Percentiles rank a stretch among this genome's conserved stretches.
Evolutionary conservation across 768 basidiomycete genomes (phyloP).

Genomic region (Trametes meyenii): DNA sequence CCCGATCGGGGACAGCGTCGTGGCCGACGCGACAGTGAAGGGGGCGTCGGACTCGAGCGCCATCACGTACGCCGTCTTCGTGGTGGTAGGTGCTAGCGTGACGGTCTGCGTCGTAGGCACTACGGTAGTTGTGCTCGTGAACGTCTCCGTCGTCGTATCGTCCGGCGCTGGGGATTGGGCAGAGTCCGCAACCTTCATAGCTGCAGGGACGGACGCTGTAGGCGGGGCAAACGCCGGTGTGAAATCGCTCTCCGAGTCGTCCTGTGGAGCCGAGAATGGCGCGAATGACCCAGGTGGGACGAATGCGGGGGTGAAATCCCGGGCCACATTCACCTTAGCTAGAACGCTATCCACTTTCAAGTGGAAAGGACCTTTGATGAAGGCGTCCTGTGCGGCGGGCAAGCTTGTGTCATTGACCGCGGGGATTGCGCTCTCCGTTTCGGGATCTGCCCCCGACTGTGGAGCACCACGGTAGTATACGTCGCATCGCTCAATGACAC

Average conservation of each 20-base stretch:
- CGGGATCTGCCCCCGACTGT: not conserved
- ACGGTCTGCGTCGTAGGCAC: constrained; percentile 7
- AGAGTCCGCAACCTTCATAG: not conserved
- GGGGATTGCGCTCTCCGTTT: not conserved
- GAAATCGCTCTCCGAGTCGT: not conserved
- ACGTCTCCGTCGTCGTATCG: not conserved
- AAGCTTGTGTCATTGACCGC: not conserved
- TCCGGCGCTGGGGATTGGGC: not conserved
- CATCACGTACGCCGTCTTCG: constrained; percentile 16
- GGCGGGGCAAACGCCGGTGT: constrained; percentile 9
- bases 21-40: not conserved
- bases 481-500: constrained; percentile 55
- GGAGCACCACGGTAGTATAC: constrained; percentile 60
- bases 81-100: constrained; percentile 8
- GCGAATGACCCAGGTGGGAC: not conserved
- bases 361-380: not conserved
- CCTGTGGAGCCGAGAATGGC: not conserved
- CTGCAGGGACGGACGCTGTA: not conserved
- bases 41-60: constrained; percentile 14
- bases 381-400: not conserved
- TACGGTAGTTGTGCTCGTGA: constrained; percentile 2
- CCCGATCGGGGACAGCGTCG: constrained; percentile 32
- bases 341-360: constrained; percentile 11
- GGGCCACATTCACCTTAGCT: not conserved
- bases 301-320: constrained; percentile 7